phyloP scores from a whole-genome alignment of 1,139 yeast genomes.

The Cylindricascospora bacillispora region DNA sequence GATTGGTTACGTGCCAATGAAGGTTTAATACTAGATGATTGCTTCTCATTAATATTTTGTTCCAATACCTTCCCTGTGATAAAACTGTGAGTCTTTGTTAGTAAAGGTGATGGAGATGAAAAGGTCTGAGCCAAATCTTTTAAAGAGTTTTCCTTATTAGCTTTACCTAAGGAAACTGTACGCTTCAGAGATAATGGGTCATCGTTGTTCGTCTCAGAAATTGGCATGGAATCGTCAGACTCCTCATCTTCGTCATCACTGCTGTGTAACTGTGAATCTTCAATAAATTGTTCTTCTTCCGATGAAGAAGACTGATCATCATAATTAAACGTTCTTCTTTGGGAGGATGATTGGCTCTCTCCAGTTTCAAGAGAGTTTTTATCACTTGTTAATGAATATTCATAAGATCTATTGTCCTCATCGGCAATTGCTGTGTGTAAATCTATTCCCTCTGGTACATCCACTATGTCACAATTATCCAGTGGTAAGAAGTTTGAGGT shows the following conservation, averaged over 20 bases:
- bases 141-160: constrained; percentile 14
- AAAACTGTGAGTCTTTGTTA: constrained; percentile 17
- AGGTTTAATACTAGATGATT: neutral
- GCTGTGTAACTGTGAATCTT: constrained; percentile 11
- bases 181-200: constrained; percentile 14
- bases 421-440: constrained; percentile 21
- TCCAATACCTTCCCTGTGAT: constrained; percentile 18
- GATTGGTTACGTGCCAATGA: constrained; percentile 11
- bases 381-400: constrained; percentile 4
- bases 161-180: constrained; percentile 20
- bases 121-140: constrained; percentile 13
- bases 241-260: constrained; percentile 11
- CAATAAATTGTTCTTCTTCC: constrained; percentile 31
- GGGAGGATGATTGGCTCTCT: constrained; percentile 1
- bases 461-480: constrained; percentile 33
- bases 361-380: neutral
- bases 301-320: constrained; percentile 35
- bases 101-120: constrained; percentile 3
- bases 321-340: constrained; percentile 3
- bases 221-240: constrained; percentile 3
- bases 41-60: neutral
- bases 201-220: constrained; percentile 3
- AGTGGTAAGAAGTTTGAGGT: constrained; percentile 26
- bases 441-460: constrained; percentile 29
- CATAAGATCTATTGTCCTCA: constrained; percentile 10